Conservation (phyloP, 257 asterid species). For the Anisodus tanguticus region DNA sequence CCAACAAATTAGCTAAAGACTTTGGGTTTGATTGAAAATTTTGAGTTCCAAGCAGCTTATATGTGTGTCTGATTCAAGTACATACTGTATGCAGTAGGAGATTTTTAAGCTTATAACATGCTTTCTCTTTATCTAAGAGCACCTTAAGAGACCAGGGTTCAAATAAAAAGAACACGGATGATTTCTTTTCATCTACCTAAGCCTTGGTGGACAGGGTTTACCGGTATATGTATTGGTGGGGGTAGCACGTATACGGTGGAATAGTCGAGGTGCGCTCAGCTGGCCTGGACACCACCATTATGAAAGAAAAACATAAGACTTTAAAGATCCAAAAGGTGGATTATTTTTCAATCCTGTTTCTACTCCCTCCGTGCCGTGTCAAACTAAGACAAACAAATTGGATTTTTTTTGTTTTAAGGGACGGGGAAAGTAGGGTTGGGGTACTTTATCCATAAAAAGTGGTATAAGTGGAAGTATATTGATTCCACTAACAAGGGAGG, state of each 20-base stretch:
- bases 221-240: background rate
- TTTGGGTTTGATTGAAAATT: conserved; percentile 14
- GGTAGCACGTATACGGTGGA: background rate
- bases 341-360: background rate
- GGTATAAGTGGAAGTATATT: conserved; percentile 14
- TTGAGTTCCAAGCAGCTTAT: background rate
- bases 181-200: background rate
- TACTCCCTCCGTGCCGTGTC: background rate
- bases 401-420: background rate
- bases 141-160: background rate
- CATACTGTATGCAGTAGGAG: background rate
- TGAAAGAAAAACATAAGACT: background rate
- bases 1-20: background rate
- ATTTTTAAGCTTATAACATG: background rate
- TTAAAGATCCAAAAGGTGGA: background rate
- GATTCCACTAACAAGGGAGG: background rate
- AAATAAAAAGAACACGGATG: background rate
- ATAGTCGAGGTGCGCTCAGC: background rate
- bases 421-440: background rate
- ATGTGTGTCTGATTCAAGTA: background rate
- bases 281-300: background rate
- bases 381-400: too few relatives aligned
- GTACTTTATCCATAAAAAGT: conserved; percentile 8
- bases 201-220: background rate
- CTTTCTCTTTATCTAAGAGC: background rate